These are phyloP conservation scores for Spathaspora jeffriesii DNA, from an alignment of 1,139 yeast genomes.

Conservation along the genomic window DNA sequence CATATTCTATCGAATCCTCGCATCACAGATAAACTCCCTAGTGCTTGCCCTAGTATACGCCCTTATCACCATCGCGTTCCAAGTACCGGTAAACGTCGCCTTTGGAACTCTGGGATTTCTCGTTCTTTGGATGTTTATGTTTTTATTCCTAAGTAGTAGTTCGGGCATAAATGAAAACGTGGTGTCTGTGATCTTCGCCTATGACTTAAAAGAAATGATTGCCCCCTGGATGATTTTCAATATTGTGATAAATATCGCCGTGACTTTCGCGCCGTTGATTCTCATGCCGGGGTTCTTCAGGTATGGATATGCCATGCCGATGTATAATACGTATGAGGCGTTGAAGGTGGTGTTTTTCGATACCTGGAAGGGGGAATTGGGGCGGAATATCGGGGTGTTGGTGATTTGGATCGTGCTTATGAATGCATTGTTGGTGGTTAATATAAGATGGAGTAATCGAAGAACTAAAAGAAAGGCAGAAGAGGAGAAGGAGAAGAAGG, in stretches of 20 bases:
- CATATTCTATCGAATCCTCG: slow-evolving; percentile 47
- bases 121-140: slow-evolving; percentile 64
- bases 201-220: slow-evolving; percentile 44
- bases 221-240: slow-evolving; percentile 66
- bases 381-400: slow-evolving; percentile 58
- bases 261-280: slow-evolving; percentile 61
- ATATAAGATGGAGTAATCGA: slow-evolving; percentile 11
- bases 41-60: slow-evolving; percentile 56
- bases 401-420: slow-evolving; percentile 59
- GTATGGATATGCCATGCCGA: slow-evolving; percentile 68
- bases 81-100: slow-evolving; percentile 49
- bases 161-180: slow-evolving; percentile 67
- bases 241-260: slow-evolving; percentile 60
- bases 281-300: slow-evolving; percentile 54
- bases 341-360: slow-evolving; percentile 58
- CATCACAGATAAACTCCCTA: slow-evolving; percentile 50
- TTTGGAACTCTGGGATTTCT: slow-evolving; percentile 66
- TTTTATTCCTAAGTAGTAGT: slow-evolving; percentile 58
- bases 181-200: slow-evolving; percentile 44
- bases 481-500: slow-evolving; percentile 7
- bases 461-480: slow-evolving; percentile 9
- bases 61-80: slow-evolving; percentile 61
- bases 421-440: slow-evolving; percentile 20
- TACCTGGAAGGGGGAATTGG: slow-evolving; percentile 56
- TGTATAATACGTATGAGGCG: slow-evolving; percentile 58